phyloP scores from a whole-genome alignment of 163 green algal species.

The Volvox carteri region DNA sequence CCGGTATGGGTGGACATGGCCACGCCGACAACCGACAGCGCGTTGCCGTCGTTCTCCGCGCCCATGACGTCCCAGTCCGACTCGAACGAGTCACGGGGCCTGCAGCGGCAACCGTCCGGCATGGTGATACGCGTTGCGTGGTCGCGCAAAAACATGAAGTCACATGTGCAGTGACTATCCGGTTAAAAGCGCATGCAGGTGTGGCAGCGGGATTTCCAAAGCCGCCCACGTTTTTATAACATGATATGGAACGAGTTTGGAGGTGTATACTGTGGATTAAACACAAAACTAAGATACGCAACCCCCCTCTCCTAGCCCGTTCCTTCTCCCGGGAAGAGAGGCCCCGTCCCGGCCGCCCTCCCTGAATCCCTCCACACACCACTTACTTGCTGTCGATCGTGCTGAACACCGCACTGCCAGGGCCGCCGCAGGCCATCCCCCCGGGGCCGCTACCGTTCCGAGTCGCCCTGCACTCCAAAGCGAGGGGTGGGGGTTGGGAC shows the following conservation, averaged over 20 bases:
- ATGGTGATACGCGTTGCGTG: background rate
- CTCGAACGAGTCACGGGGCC: constrained; percentile 46
- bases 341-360: no score
- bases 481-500: no score
- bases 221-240: no score
- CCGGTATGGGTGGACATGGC: background rate
- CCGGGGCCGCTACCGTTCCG: constrained; percentile 7
- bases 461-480: background rate
- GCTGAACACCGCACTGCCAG: background rate
- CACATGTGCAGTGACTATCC: no score
- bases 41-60: constrained; percentile 30
- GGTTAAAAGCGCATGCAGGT: no score
- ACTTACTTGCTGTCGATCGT: constrained; percentile 27
- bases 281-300: no score
- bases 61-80: constrained; percentile 55
- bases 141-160: no score
- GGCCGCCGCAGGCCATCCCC: background rate
- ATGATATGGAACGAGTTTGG: no score
- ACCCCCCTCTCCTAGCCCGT: no score
- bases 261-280: no score
- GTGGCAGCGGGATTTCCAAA: no score
- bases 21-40: background rate
- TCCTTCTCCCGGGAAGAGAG: no score
- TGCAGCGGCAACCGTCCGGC: background rate
- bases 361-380: background rate